These are phyloP conservation scores for Heimioporus sp. DNA, from an alignment of 768 basidiomycete genomes.

Conservation along the genomic window DNA sequence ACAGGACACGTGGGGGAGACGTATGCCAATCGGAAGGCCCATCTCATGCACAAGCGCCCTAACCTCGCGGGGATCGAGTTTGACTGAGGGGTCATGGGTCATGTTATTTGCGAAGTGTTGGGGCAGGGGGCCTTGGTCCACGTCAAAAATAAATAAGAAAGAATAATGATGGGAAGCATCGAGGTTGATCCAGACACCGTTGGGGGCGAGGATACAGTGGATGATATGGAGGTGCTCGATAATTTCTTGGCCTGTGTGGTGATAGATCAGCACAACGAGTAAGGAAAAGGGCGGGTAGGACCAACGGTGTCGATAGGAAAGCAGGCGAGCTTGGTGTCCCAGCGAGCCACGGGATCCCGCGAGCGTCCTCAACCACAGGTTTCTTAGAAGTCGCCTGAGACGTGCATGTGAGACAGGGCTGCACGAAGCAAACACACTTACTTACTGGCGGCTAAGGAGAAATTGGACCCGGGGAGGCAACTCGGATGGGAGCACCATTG, in stretches of 20 bases:
- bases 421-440: not conserved
- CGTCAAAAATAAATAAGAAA: no score
- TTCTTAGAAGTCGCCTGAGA: slow-evolving; percentile 85
- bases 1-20: slow-evolving; percentile 22
- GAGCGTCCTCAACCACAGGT: no score
- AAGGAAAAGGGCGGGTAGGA: not conserved
- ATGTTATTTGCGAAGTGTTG: slow-evolving; percentile 96
- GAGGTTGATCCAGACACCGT: slow-evolving; percentile 91
- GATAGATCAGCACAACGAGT: no score
- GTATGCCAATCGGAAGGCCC: slow-evolving; percentile 80
- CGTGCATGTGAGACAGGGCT: not conserved
- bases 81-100: slow-evolving; percentile 78
- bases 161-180: slow-evolving; percentile 41
- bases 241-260: slow-evolving; percentile 88
- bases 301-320: slow-evolving; percentile 88
- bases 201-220: slow-evolving; percentile 76
- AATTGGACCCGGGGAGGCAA: slow-evolving; percentile 63
- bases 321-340: slow-evolving; percentile 88
- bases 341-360: no score
- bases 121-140: slow-evolving; percentile 69
- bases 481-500: slow-evolving; percentile 70
- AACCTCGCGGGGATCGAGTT: slow-evolving; percentile 87
- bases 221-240: slow-evolving; percentile 89
- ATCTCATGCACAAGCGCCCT: slow-evolving; percentile 69
- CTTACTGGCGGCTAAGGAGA: slow-evolving; percentile 84